These are phyloP conservation scores for Calonectria multiphialidica DNA, from an alignment of 2,329 filamentous ascomycete genomes.

Conservation along the genomic window DNA sequence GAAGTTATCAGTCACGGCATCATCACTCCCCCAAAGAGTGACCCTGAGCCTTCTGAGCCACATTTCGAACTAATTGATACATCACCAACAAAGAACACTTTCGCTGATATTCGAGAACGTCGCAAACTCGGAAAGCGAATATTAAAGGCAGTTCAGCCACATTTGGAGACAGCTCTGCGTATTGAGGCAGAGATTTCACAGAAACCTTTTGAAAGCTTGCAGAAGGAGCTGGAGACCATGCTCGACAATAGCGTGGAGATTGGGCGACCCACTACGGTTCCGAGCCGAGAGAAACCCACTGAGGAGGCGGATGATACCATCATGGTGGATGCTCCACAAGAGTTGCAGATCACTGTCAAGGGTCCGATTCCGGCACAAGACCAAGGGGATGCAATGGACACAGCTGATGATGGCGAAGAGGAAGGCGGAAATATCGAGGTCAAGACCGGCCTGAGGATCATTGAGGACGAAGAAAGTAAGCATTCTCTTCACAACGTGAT, in stretches of 20 bases:
- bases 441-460: conserved; percentile 53
- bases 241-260: conserved; percentile 76
- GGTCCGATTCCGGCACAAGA: conserved; percentile 43
- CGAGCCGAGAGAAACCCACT: conserved; percentile 52
- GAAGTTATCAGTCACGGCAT: conserved; percentile 66
- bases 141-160: conserved; percentile 83
- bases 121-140: conserved; percentile 91
- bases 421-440: conserved; percentile 60
- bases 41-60: conserved; percentile 40
- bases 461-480: conserved; percentile 43
- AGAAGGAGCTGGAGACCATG: conserved; percentile 80
- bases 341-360: conserved; percentile 61
- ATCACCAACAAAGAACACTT: conserved; percentile 65
- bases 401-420: conserved; percentile 49
- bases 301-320: conserved; percentile 60
- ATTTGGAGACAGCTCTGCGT: conserved; percentile 79
- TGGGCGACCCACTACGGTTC: conserved; percentile 55
- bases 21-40: conserved; percentile 52
- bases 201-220: conserved; percentile 76
- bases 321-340: conserved; percentile 62
- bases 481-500: conserved; percentile 37
- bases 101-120: conserved; percentile 80
- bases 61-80: conserved; percentile 55
- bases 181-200: conserved; percentile 86
- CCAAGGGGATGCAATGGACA: conserved; percentile 50